Evolutionary conservation across 208 protist genomes (phyloP).

Genomic region (Borovskyia barvae): DNA sequence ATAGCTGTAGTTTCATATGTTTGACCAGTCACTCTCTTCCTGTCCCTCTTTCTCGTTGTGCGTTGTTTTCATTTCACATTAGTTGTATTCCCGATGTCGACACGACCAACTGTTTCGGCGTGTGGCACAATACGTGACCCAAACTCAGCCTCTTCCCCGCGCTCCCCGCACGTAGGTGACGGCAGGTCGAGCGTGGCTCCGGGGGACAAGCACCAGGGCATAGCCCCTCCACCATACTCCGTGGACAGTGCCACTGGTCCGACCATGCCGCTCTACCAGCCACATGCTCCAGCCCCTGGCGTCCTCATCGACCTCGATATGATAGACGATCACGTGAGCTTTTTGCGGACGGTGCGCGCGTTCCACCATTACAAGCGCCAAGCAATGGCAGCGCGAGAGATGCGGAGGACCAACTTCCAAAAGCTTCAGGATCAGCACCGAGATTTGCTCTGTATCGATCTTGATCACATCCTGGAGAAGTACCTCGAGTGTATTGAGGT

Average conservation of each 20-base stretch:
- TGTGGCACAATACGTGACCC: no score
- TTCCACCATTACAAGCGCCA: constrained; percentile 79
- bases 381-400: constrained; percentile 63
- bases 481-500: constrained; percentile 78
- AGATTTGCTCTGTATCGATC: constrained; percentile 69
- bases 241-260: constrained; percentile 9
- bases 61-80: no score
- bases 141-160: background rate
- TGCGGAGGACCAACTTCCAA: constrained; percentile 76
- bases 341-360: constrained; percentile 80
- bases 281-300: constrained; percentile 22
- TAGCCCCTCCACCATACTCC: constrained; percentile 36
- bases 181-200: constrained; percentile 18
- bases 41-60: no score
- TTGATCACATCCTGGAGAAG: constrained; percentile 73
- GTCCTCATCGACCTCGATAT: constrained; percentile 55
- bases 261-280: constrained; percentile 26
- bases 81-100: no score
- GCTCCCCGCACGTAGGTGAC: background rate
- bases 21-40: no score
- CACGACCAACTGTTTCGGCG: no score
- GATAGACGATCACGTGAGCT: constrained; percentile 85
- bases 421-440: constrained; percentile 76
- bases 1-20: no score
- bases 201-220: constrained; percentile 33